Base-by-base conservation (phyloP, 257 asterid species). In the Nicotiana attenuata region DNA sequence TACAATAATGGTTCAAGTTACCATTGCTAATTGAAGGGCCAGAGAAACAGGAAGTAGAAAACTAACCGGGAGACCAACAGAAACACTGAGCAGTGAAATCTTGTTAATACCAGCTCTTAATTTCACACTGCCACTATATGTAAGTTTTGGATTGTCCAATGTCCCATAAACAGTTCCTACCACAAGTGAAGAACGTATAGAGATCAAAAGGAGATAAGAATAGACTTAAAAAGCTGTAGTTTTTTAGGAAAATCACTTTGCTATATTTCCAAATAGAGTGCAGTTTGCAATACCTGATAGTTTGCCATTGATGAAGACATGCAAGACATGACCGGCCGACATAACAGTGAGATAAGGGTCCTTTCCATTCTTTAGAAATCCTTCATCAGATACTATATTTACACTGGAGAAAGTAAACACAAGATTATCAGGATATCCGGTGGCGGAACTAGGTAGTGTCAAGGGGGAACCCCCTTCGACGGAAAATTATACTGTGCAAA, bases 321-420 rank as follows among this genome's bases (percentile, higher is more conserved):
- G 99, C 92, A 95, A 82, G 79, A 92, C 90, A 67, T 95, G 97
- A 57, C 99, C 98, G 14, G 99, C 97, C 26, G 98, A 95, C 97
- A 91, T 86, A 13, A 93, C 93, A 19, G 91, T 89, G 85, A 95
- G 93, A 79, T 81, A 69, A 9, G 97, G 96, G 82, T 80, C 68
- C 33, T 87, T 78, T 66, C 98, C 93, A 14, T 56, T 87, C 92
- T 87, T 89, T 28, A 93, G 81, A 83, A 92, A 93, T 83, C 90
- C 93, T 82, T 95, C 99, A 47, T 85, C 26, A 3, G 98, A 78
- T 75, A 88, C 92, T 89, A 96, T 87, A 81, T 91, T 87, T 31
- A 93, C 91, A 28, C 99, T 94, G 92, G 66, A 85, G 61, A 19
- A 7, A 68, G 31, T 26, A 84, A 28, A 55, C 65, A 16, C n/a